Evolutionary conservation across 306 rosid species (phyloP), one percentile per base, ranked within the genome.

Genomic region (Prunus mume): DNA sequence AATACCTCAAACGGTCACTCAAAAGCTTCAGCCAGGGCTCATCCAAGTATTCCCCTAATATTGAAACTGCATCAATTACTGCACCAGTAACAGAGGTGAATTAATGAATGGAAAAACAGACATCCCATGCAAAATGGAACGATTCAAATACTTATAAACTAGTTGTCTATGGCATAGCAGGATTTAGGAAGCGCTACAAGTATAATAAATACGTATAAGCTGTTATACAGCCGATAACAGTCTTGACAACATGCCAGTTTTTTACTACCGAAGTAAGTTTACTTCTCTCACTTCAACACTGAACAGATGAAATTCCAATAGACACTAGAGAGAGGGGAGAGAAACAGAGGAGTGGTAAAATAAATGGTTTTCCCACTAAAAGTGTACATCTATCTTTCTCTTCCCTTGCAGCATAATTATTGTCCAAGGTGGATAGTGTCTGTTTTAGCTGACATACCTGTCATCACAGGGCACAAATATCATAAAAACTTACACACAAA

Each of bases 11-110:
- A 79, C 77, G 91, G 81, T 72, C 68, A 78, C 96, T 92, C 85
- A 92, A 69, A 61, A 66, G 89, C 85, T 85, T 83, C 92, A 95
- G 78, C 97, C 97, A 95, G 56, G 96, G 92, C 25, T 92, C 87
- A 82, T 92, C 91, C 80, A 95, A 65, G 78, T 95, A 95, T 73
- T 95, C 99, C 76, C 96, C 90, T 81, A 95, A 73, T 76, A 95
- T 87, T 34, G 97, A 95, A 82, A 90, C 93, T 2, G 97, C 97
- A 69, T 88, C 97, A 20, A 81, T 79, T 87, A 89, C 99, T 92
- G 92, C 90, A 85, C 74, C 86, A 80, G 74, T n/a, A 85, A 77
- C 20, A 55, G 38, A 70, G 79, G 74, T 30, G 76, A n/a, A 63
- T 84, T 63, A 84, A 25, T 70, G 43, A 71, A 76, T 52, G 52